Evolutionary conservation across 225 moss, liverwort and hornwort species (phyloP).

Genomic region (Neckera pumila): DNA sequence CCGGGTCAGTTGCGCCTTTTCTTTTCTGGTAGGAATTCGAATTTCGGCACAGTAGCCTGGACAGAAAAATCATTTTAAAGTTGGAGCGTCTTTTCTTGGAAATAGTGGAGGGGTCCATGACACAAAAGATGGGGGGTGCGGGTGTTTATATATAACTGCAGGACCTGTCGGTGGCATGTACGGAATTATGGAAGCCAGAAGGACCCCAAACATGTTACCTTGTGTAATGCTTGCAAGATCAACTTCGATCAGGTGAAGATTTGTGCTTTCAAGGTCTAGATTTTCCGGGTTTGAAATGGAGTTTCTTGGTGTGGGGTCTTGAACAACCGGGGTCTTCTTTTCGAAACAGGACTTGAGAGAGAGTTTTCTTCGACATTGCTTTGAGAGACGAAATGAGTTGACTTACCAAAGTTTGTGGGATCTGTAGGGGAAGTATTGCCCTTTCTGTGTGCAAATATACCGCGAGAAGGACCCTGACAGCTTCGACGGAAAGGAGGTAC

Average conservation of each 20-base stretch:
- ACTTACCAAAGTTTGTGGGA: background rate
- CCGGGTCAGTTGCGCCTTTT: background rate
- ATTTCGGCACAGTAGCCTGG: background rate
- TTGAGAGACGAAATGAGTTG: background rate
- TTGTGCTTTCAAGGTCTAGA: background rate
- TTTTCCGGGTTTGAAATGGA: background rate
- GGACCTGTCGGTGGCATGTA: slow-evolving; percentile 99
- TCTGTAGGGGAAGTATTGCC: slow-evolving; percentile 87
- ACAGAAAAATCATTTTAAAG: background rate
- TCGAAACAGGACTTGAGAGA: background rate
- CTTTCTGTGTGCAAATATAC: slow-evolving; percentile 97
- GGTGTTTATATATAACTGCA: slow-evolving; percentile 16
- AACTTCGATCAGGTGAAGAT: slow-evolving; percentile 84
- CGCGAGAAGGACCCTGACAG: slow-evolving; percentile 98
- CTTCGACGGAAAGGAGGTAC: slow-evolving; percentile 96
- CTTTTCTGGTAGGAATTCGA: background rate
- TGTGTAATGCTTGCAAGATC: slow-evolving; percentile 99
- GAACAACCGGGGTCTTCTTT: background rate
- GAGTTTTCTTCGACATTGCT: background rate
- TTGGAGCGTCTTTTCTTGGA: slow-evolving; percentile 3
- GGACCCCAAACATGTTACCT: slow-evolving; percentile 90
- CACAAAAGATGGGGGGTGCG: background rate
- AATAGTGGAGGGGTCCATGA: slow-evolving; percentile 6
- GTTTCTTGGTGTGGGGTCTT: background rate
- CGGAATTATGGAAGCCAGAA: slow-evolving; percentile 94